Percentiles rank a stretch among this genome's conserved stretches.
Evolutionary conservation across 768 basidiomycete genomes (phyloP).

Genomic region (Coprinopsis marcescibilis): DNA sequence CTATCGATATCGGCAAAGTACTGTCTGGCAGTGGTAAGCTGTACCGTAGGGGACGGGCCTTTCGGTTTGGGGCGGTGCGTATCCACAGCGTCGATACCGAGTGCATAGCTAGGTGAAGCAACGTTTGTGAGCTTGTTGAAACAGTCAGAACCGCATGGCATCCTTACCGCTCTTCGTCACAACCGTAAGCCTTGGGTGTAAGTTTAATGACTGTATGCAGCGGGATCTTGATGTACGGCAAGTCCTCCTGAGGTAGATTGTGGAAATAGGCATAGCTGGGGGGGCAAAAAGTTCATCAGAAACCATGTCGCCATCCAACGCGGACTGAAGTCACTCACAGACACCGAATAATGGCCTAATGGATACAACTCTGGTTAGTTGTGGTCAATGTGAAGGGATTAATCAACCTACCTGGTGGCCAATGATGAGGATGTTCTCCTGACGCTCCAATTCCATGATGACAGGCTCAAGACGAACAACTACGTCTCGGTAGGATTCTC

Average conservation of each 20-base stretch:
- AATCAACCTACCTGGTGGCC: slow-evolving; percentile 72
- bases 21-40: slow-evolving; percentile 33
- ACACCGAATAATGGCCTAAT: slow-evolving; percentile 72
- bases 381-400: background rate
- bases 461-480: slow-evolving; percentile 93
- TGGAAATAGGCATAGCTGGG: slow-evolving; percentile 95
- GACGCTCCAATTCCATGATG: slow-evolving; percentile 98
- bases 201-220: slow-evolving; percentile 97
- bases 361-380: slow-evolving; percentile 5
- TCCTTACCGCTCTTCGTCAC: slow-evolving; percentile 86
- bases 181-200: slow-evolving; percentile 97
- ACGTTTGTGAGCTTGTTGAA: slow-evolving; percentile 4
- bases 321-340: slow-evolving; percentile 39
- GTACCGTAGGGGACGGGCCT: slow-evolving; percentile 26
- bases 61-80: slow-evolving; percentile 75
- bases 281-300: slow-evolving; percentile 2
- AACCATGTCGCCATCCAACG: background rate
- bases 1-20: slow-evolving; percentile 32
- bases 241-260: slow-evolving; percentile 82
- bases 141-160: background rate
- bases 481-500: slow-evolving; percentile 97
- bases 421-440: slow-evolving; percentile 94
- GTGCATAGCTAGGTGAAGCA: slow-evolving; percentile 53
- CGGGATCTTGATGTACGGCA: slow-evolving; percentile 97
- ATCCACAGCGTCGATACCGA: slow-evolving; percentile 91